Conservation (phyloP, 805 yeast genomes). For the Metschnikowia matae region DNA sequence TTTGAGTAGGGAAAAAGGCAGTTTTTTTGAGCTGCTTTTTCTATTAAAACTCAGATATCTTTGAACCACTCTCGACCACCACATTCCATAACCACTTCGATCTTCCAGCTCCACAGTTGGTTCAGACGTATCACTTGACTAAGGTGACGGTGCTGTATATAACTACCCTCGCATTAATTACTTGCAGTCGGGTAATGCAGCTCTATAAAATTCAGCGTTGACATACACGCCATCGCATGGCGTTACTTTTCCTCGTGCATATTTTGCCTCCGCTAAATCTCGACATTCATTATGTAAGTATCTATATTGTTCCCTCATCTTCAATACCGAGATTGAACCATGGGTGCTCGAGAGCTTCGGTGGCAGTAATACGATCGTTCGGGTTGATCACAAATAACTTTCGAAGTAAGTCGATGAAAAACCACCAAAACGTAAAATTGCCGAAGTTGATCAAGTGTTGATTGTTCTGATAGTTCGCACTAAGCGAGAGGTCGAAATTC, state of each 20-base stretch:
- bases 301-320: slow-evolving; percentile 38
- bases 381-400: slow-evolving; percentile 40
- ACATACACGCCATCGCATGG: neutral
- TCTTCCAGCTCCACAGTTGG: neutral
- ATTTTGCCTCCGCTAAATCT: neutral
- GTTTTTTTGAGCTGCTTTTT: neutral
- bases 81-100: neutral
- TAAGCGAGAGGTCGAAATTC: slow-evolving; percentile 36
- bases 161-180: neutral
- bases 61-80: too few species aligned
- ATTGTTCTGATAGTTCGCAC: slow-evolving; percentile 36
- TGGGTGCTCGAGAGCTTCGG: slow-evolving; percentile 43
- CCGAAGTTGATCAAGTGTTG: slow-evolving; percentile 47
- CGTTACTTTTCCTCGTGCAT: neutral
- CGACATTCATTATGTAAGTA: neutral
- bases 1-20: neutral
- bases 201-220: neutral
- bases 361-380: slow-evolving; percentile 34
- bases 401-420: slow-evolving; percentile 47
- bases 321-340: slow-evolving; percentile 47
- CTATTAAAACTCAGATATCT: neutral
- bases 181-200: neutral
- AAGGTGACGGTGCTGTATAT: neutral
- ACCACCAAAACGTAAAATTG: slow-evolving; percentile 78
- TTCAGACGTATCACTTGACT: neutral